phyloP scores from a whole-genome alignment of 129 eudicot species.

The Dittrichia graveolens region DNA sequence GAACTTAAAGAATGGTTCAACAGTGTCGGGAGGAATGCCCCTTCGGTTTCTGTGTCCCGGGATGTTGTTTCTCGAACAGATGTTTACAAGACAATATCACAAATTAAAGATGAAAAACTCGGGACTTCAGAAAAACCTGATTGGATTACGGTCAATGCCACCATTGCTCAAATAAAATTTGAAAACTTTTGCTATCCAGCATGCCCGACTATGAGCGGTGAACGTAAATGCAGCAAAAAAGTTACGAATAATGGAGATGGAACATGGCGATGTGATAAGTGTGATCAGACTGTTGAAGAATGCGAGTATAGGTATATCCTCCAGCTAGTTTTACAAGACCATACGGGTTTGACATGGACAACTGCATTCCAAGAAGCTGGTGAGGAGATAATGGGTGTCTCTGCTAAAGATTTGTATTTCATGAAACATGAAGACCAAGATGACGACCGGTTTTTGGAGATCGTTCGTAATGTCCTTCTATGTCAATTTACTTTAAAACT shows the following conservation, averaged over 20 bases:
- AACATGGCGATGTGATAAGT: conserved; percentile 84
- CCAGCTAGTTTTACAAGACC: conserved; percentile 78
- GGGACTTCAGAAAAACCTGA: conserved; percentile 92
- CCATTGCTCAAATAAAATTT: conserved; percentile 47
- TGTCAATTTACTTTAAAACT: conserved; percentile 56
- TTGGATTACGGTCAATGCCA: conserved; percentile 64
- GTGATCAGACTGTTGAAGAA: conserved; percentile 72
- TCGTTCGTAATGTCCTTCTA: conserved; percentile 43
- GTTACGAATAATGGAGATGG: conserved; percentile 90
- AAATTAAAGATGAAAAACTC: conserved; percentile 83
- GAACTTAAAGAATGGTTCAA: conserved; percentile 68
- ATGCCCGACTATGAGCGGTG: conserved; percentile 69
- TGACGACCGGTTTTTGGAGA: conserved; percentile 61
- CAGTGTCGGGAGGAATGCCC: conserved; percentile 56
- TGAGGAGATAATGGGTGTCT: conserved; percentile 66
- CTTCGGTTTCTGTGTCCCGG: conserved; percentile 61
- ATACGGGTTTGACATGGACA: conserved; percentile 72
- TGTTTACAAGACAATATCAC: conserved; percentile 66
- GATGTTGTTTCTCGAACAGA: conserved; percentile 47
- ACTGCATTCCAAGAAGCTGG: conserved; percentile 85
- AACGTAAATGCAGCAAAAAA: conserved; percentile 78
- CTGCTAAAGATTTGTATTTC: conserved; percentile 71
- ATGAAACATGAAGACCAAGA: conserved; percentile 67
- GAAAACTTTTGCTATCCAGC: conserved; percentile 88
- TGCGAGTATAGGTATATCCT: conserved; percentile 85